Base-by-base conservation (phyloP, 768 basidiomycete genomes). In the Psilocybe azurescens region DNA sequence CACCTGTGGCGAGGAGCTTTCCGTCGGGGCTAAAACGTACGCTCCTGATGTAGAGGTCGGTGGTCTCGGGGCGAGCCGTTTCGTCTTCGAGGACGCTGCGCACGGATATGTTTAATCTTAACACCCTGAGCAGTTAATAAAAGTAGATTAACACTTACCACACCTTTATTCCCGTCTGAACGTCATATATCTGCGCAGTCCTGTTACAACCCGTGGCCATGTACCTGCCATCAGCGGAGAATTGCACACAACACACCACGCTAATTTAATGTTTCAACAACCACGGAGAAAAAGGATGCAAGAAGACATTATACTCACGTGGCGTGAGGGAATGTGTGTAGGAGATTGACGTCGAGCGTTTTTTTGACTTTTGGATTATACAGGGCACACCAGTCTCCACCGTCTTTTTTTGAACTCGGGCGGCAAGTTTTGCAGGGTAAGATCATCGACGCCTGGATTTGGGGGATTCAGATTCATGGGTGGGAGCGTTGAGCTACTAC, bases 11-110 rank as follows among this genome's bases (percentile, higher is more conserved):
- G 33, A 98, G 85, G 63, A 83, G 89, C 74, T 93, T 94, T 29
- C 96, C 94, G 74, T 99, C 95, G 13, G 94, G 92, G 55, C 94
- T 97, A 78, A 97, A 97, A 61, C 91, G 86, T 29, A 97, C 95
- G 70, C 95, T 97, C 69, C 96, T 93, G 61, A 83, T 97, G 75
- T 98, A 99, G 64, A 96, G 76, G 73, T 97, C 95, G 38, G 33
- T 11, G 33, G 90, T 91, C 29, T 85, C 79, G 69, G 89, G 89
- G 0, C 81, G 86, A 3, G 87, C 86, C n/a, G 78, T 74, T 59
- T 94, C 91, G 76, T 97, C 94, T 51, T 85, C 79, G 30, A 97
- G 81, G 1, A 94, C 86, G 66, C 92, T 94, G 67, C 32, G 50
- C 29, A 55, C 41, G 36, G 57, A 41, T 63, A 44, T 36, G 33